Base-by-base conservation (phyloP, 2,329 filamentous ascomycete genomes). In the Paraphaeosphaeria minitans region DNA sequence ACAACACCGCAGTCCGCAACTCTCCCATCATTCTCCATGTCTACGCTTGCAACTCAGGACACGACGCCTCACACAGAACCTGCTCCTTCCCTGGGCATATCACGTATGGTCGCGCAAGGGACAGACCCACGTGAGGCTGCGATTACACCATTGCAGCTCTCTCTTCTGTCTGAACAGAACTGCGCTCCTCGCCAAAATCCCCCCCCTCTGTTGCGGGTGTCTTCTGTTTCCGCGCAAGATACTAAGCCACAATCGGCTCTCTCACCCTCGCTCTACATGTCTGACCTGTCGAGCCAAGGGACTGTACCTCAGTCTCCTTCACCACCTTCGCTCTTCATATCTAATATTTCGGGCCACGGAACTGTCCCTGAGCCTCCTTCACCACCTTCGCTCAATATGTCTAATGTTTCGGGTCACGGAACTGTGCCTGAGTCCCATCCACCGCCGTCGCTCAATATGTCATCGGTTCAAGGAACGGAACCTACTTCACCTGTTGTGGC, bases 401-500 rank as follows among this genome's bases (percentile, higher is more conserved):
- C 66, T 37, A 21, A 63, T 61, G 29, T 53, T 61, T 55, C 2
- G 33, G 19, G 24, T 55, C 58, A 62, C 42, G 52, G 52, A 39
- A 63, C 64, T 24, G 39, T 49, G 3, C 64, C 60, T 12, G 33
- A 59, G 33, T 55, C 27, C 47, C 27, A 4, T 29, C 8, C 27
- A 29, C 53, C 43, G n/a, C 53, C 53, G 7, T 43, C 55, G 9
- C 63, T 65, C 35, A 24, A 58, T 9, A 51, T 63, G 29, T 67
- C 66, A 16, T 54, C 58, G 12, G 33, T 62, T 33, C 64, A 66
- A 39, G 58, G 42, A 16, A 67, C 66, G 12, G 74, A 77, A 50
- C 77, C 69, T 43, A 45, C 67, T 14, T 62, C 60, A n/a, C 66
- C 77, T 14, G 58, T 68, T 13, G 59, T 66, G 6, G 70, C 75